A percentile compares a stretch with the other conserved stretches of the same genome.
phyloP scores from a whole-genome alignment of 106 monocot genomes.

The Dioscorea dumetorum region DNA sequence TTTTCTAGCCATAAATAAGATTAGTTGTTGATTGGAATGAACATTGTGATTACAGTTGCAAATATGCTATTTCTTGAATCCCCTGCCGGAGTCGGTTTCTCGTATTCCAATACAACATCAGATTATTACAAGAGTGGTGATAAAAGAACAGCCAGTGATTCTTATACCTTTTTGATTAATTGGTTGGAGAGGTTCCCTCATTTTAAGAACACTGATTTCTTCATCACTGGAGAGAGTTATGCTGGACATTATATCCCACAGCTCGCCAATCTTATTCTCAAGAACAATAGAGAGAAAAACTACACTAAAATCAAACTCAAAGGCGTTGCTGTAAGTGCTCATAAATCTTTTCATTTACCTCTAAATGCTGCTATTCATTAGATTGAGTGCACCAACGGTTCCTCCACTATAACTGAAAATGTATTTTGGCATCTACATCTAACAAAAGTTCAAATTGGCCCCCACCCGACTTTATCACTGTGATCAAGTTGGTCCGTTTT shows the following conservation, averaged over 20 bases:
- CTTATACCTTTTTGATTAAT: slow-evolving; percentile 25
- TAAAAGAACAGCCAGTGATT: slow-evolving; percentile 12
- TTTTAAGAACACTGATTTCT: slow-evolving; percentile 26
- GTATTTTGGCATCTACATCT: too few relatives aligned
- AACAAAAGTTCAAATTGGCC: too few relatives aligned
- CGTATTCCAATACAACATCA: slow-evolving; percentile 21
- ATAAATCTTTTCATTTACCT: too few relatives aligned
- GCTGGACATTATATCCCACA: slow-evolving; percentile 29
- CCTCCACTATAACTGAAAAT: too few relatives aligned
- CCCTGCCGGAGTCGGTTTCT: slow-evolving; percentile 26
- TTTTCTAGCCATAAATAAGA: too few relatives aligned
- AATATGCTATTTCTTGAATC: slow-evolving; percentile 34
- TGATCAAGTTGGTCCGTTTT: too few relatives aligned
- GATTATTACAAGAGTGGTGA: slow-evolving; percentile 18
- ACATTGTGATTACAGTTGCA: slow-evolving; percentile 15
- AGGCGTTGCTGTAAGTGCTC: slow-evolving; percentile 18
- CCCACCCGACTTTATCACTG: too few relatives aligned
- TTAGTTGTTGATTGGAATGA: background rate
- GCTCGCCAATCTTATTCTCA: slow-evolving; percentile 12
- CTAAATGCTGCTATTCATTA: too few relatives aligned
- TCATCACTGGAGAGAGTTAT: slow-evolving; percentile 37
- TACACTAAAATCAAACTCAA: slow-evolving; percentile 16
- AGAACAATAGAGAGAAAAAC: slow-evolving; percentile 2
- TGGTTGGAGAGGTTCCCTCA: slow-evolving; percentile 42
- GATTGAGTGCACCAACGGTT: too few relatives aligned